Evolutionary conservation across 1,139 yeast genomes (phyloP).

Genomic region (Maudiozyma humilis): DNA sequence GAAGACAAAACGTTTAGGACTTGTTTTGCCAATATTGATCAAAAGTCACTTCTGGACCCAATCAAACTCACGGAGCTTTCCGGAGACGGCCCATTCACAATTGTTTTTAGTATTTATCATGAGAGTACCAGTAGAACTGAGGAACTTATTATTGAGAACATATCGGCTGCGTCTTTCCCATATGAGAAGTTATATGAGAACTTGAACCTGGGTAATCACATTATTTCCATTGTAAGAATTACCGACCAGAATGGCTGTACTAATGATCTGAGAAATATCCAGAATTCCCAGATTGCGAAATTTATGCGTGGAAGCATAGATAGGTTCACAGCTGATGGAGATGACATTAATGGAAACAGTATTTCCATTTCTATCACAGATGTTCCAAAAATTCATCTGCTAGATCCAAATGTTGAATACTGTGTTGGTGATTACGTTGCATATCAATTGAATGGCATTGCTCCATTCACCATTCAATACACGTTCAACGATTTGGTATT

Average conservation of each 20-base stretch:
- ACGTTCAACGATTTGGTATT: conserved; percentile 58
- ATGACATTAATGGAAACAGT: conserved; percentile 23
- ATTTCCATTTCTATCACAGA: conserved; percentile 54
- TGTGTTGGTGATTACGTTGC: conserved; percentile 91
- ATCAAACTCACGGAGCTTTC: conserved; percentile 43
- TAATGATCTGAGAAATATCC: conserved; percentile 25
- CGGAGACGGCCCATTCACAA: conserved; percentile 60
- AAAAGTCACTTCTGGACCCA: conserved; percentile 36
- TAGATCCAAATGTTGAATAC: conserved; percentile 40
- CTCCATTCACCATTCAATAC: conserved; percentile 73
- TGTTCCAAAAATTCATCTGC: conserved; percentile 55
- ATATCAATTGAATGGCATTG: conserved; percentile 65
- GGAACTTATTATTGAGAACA: conserved; percentile 32
- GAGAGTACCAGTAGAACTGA: conserved; percentile 44
- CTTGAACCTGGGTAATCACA: conserved; percentile 47
- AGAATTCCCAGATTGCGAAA: conserved; percentile 16
- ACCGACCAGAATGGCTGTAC: conserved; percentile 67
- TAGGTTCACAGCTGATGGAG: background rate
- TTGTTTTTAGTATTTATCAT: conserved; percentile 47
- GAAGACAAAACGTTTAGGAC: conserved; percentile 43
- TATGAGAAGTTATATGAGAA: conserved; percentile 37
- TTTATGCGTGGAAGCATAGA: conserved; percentile 41
- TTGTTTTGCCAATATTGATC: conserved; percentile 47
- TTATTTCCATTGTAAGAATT: conserved; percentile 48
- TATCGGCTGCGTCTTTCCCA: conserved; percentile 31